phyloP scores from a whole-genome alignment of 805 yeast genomes.

The Starmera pachycereana region DNA sequence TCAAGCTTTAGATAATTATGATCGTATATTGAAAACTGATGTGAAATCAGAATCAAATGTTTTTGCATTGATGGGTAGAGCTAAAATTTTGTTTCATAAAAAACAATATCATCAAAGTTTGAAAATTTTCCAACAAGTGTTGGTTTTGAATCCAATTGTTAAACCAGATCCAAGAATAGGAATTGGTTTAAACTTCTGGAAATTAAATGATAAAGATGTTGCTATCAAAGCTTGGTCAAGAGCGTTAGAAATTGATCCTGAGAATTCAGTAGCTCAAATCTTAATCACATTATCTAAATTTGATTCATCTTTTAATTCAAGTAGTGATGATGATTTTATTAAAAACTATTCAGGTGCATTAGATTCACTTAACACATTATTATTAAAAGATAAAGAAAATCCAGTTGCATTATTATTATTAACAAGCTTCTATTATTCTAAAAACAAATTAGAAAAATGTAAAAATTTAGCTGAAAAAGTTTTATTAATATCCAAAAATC shows the following conservation, averaged over 20 bases:
- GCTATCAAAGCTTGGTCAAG: conserved; percentile 82
- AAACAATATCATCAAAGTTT: conserved; percentile 66
- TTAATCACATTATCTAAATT: conserved; percentile 60
- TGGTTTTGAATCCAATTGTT: conserved; percentile 64
- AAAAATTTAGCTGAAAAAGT: conserved; percentile 46
- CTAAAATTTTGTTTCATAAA: conserved; percentile 65
- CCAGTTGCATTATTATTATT: conserved; percentile 56
- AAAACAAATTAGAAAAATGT: conserved; percentile 47
- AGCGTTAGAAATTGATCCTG: conserved; percentile 54
- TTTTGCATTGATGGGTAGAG: conserved; percentile 74
- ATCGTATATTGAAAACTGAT: conserved; percentile 38
- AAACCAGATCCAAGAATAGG: conserved; percentile 93
- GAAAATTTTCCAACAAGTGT: conserved; percentile 72
- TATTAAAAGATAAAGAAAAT: conserved; percentile 34
- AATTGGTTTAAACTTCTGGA: conserved; percentile 91
- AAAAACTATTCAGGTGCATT: conserved; percentile 50
- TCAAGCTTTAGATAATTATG: conserved; percentile 61
- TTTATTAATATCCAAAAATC: conserved; percentile 26
- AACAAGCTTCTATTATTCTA: conserved; percentile 64
- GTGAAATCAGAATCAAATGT: conserved; percentile 49
- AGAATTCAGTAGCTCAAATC: conserved; percentile 49
- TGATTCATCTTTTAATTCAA: conserved; percentile 50
- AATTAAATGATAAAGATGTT: conserved; percentile 62
- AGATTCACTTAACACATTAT: conserved; percentile 24
- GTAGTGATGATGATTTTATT: conserved; percentile 49